Evolutionary conservation across 2,329 filamentous ascomycete species (phyloP).

Genomic region (Cladosporium austrohemisphaericum): DNA sequence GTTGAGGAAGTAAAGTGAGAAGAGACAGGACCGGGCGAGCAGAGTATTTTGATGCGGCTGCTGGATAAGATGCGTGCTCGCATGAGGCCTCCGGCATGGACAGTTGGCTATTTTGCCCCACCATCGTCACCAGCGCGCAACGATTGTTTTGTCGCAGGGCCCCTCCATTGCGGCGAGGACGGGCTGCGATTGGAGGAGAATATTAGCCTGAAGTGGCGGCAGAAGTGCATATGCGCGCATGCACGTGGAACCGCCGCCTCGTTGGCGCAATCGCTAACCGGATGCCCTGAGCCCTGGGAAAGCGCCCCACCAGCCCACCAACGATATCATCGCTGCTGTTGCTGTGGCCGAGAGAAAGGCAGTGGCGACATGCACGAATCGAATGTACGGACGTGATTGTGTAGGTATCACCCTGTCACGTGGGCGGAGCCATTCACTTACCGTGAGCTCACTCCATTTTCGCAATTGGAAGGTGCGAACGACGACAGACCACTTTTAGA

Average conservation of each 20-base stretch:
- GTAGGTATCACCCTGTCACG: too few relatives aligned
- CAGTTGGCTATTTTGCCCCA: conserved; percentile 8
- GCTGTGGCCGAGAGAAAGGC: too few relatives aligned
- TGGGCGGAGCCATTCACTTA: too few relatives aligned
- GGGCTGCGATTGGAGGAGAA: conserved; percentile 2
- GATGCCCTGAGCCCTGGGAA: too few relatives aligned
- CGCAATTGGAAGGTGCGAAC: too few relatives aligned
- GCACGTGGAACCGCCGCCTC: conserved; percentile 8
- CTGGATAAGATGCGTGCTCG: conserved; percentile 13
- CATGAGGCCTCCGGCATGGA: conserved; percentile 7
- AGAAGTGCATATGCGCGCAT: neutral
- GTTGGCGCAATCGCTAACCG: too few relatives aligned
- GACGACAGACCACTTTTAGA: too few relatives aligned
- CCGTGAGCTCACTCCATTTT: too few relatives aligned
- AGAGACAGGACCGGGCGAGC: neutral
- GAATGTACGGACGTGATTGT: too few relatives aligned
- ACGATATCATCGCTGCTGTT: too few relatives aligned
- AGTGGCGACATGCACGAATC: too few relatives aligned
- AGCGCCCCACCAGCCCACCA: too few relatives aligned
- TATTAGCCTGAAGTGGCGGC: conserved; percentile 9
- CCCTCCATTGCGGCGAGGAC: neutral
- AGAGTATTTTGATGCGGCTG: conserved; percentile 7
- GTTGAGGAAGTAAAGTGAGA: neutral
- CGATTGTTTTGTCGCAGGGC: neutral
- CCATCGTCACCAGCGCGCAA: conserved; percentile 12